Evolutionary conservation across 2,329 filamentous ascomycete genomes (phyloP), one percentile per base, ranked within the genome.

Genomic region (Ceratocystiopsis minuta): DNA sequence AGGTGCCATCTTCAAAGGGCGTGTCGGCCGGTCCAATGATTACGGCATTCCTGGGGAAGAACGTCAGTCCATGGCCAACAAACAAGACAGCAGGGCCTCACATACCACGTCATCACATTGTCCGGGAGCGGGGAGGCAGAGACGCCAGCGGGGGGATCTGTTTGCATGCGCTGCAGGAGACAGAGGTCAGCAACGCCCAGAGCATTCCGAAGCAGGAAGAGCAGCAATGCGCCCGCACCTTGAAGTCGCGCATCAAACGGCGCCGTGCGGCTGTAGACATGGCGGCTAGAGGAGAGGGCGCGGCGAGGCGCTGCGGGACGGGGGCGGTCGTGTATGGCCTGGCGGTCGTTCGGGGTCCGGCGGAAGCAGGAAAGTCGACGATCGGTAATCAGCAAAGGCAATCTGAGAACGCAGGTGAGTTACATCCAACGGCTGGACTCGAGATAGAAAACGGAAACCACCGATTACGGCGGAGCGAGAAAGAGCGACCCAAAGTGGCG

Each of bases 171-270:
- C 87, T 94, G 57, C n/a, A n/a, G n/a, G 42, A 41, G 47, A 44
- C 40, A n/a, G 16, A 48, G 14, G 17, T 35, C 17, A 18, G 6
- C 17, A 38, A 3, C 12, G 10, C 14, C 11, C 13, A 15, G 16
- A 9, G 7, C 35, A 7, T 24, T 34, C 37, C 40, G 34, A 17
- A 28, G 6, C 17, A 6, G 13, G 16, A 32, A 20, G 20, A 20
- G 7, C 16, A n/a, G n/a, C 17, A 6, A 9, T 2, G 36, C 17
- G 6, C 52, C 49, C 48, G 12, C 43, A 92, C 86, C 81, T 96
- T 96, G 75, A 96, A 96, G 68, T 96, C 90, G 60, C 90, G 83
- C 90, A 98, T 96, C 61, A 98, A 70, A 58, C 90, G 85, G 59
- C 90, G 83, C 59, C 90, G 81, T 52, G 90, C 90, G 52, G 88